A percentile compares a stretch with the other conserved stretches of the same genome.
Evolutionary conservation across 2,329 filamentous ascomycete species (phyloP).

Genomic region (Metarhizium guizhouense): DNA sequence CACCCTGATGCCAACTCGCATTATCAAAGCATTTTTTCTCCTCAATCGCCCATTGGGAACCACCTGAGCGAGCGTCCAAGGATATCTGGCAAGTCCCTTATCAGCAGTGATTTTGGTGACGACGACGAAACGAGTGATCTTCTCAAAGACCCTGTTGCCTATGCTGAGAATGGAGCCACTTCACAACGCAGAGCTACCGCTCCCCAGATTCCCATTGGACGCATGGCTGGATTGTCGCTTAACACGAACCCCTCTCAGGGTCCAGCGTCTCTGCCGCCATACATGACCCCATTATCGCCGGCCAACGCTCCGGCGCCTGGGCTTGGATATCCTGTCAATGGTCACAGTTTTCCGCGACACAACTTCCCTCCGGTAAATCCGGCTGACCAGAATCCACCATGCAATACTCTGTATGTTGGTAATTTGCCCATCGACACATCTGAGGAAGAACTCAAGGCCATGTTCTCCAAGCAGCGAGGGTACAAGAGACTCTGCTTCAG

Average conservation of each 20-base stretch:
- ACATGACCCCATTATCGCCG: constrained; percentile 46
- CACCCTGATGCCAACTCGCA: constrained; percentile 43
- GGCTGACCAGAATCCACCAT: constrained; percentile 92
- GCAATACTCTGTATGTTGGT: constrained; percentile 97
- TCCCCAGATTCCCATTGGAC: constrained; percentile 59
- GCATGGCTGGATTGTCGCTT: constrained; percentile 62
- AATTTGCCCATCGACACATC: constrained; percentile 88
- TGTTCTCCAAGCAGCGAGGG: constrained; percentile 88
- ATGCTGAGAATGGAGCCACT: constrained; percentile 49
- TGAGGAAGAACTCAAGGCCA: constrained; percentile 87
- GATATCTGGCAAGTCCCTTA: constrained; percentile 60
- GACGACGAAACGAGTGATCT: constrained; percentile 64
- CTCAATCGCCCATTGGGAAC: constrained; percentile 64
- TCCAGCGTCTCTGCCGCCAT: constrained; percentile 45
- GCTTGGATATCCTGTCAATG: constrained; percentile 25
- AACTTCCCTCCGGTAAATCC: constrained; percentile 83
- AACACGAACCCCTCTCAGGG: constrained; percentile 48
- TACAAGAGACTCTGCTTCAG: constrained; percentile 94
- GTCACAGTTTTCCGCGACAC: constrained; percentile 49
- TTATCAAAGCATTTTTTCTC: constrained; percentile 59
- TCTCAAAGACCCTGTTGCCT: constrained; percentile 63
- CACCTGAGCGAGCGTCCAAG: constrained; percentile 53
- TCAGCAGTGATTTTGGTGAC: constrained; percentile 55
- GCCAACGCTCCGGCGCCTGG: constrained; percentile 28
- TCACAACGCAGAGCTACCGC: constrained; percentile 58